Conservation (phyloP, 2,329 filamentous ascomycete genomes). For the Pseudopithomyces maydicus region DNA sequence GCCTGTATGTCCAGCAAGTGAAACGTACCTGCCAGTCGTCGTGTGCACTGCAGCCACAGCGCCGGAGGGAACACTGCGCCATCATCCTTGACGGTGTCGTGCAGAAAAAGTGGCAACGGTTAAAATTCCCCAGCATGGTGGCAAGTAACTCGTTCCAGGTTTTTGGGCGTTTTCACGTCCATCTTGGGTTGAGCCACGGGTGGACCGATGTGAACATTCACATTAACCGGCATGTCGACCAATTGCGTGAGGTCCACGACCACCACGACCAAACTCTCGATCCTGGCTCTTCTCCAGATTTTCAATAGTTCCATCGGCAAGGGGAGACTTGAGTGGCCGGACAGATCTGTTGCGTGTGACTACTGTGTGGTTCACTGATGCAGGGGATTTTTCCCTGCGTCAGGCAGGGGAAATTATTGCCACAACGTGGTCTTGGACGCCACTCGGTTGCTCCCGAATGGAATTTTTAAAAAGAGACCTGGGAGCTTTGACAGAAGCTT, state of each 20-base stretch:
- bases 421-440: constrained; percentile 10
- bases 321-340: constrained; percentile 5
- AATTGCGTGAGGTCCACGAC: constrained; percentile 7
- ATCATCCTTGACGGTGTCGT: background rate
- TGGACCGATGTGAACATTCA: background rate
- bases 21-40: background rate
- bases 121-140: background rate
- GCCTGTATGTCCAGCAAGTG: background rate
- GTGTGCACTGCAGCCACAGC: background rate
- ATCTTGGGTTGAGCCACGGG: background rate
- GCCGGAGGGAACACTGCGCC: background rate
- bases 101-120: background rate
- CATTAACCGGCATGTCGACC: constrained; percentile 17
- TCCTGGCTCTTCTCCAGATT: constrained; percentile 5
- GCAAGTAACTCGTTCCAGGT: background rate
- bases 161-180: background rate
- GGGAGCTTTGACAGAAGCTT: constrained; percentile 1
- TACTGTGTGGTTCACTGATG: constrained; percentile 19
- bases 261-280: constrained; percentile 5
- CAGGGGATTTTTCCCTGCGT: constrained; percentile 14
- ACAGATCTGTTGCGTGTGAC: constrained; percentile 4
- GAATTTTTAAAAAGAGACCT: background rate
- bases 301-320: background rate
- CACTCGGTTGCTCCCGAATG: background rate
- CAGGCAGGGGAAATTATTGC: constrained; percentile 8